Base-by-base conservation (phyloP, 768 basidiomycete genomes). In the Pleurotus eryngii region DNA sequence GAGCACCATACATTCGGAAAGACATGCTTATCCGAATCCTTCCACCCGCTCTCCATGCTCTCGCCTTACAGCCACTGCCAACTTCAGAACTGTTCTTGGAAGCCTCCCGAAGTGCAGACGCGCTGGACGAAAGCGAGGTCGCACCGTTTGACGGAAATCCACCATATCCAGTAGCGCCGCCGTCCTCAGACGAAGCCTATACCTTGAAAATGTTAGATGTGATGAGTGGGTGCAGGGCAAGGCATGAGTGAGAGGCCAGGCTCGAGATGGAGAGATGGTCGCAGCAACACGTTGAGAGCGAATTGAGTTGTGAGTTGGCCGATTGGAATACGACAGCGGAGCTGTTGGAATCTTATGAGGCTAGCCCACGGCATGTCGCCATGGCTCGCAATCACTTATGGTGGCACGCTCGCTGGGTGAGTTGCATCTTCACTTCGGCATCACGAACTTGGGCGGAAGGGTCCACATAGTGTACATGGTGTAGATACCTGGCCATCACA, bases 41-140 rank as follows among this genome's bases (percentile, higher is more conserved):
- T 17, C 56, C 56, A 11, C 18, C 56, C 5, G 15, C 5, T n/a
- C 43, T 57, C 30, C 14, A 47, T 26, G n/a, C 18, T 5, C 46
- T 18, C 8, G 56, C 45, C n/a, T 30, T 30, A 14, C 20, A 22
- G 11, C 45, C 45, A 5, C 35, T 57, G 9, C 56, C 56, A 12
- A 22, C 9, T 30, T 15, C 20, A 9, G 20, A 37, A n/a, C 56
- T 57, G 6, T 57, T 57, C 46, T n/a, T 5, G 8, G 56, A 57
- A 30, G 56, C 56, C 20, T 27, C 35, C 14, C n/a, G 20, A 11
- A 57, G 56, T 57, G 56, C 43, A 4, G 46, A 57, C 20, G 47
- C 26, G 14, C 8, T 57, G 24, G 56, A 57, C 30, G 46, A 57
- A 39, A 47, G 45, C 2, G 56, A 57, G 17, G 22, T 57, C 9